These are phyloP conservation scores for Phytopythium vexans DNA, from an alignment of 352 stramenopile genomes.

Conservation along the genomic window DNA sequence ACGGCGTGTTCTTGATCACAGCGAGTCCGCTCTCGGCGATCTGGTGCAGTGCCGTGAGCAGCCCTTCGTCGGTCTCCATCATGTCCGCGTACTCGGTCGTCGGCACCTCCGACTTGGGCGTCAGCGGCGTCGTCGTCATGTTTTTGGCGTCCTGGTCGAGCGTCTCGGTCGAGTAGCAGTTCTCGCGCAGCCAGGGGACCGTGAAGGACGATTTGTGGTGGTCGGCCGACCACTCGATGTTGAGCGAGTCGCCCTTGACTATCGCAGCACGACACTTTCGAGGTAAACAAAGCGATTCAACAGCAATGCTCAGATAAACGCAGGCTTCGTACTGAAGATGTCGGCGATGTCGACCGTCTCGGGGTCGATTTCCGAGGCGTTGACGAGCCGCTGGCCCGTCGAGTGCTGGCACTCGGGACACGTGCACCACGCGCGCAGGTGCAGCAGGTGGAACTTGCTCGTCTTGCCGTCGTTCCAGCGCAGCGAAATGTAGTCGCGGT, in stretches of 20 bases:
- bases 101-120: constrained; percentile 45
- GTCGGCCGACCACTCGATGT: constrained; percentile 65
- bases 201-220: constrained; percentile 67
- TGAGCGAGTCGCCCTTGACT: constrained; percentile 72
- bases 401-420: constrained; percentile 68
- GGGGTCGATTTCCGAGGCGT: constrained; percentile 54
- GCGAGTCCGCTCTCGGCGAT: constrained; percentile 68
- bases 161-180: constrained; percentile 65
- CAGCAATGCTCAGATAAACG: neutral
- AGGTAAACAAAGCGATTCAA: neutral
- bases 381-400: constrained; percentile 81
- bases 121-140: constrained; percentile 44
- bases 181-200: constrained; percentile 68
- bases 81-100: constrained; percentile 59
- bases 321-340: constrained; percentile 49
- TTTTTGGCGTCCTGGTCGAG: constrained; percentile 44
- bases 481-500: constrained; percentile 70
- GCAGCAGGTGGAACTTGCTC: constrained; percentile 72
- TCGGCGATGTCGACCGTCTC: constrained; percentile 63
- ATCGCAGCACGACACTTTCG: neutral
- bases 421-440: constrained; percentile 75
- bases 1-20: constrained; percentile 75
- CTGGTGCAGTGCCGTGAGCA: constrained; percentile 66
- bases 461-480: constrained; percentile 70
- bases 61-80: constrained; percentile 62